Base-by-base conservation (phyloP, 2,329 filamentous ascomycete species). In the Colletotrichum viniferum region DNA sequence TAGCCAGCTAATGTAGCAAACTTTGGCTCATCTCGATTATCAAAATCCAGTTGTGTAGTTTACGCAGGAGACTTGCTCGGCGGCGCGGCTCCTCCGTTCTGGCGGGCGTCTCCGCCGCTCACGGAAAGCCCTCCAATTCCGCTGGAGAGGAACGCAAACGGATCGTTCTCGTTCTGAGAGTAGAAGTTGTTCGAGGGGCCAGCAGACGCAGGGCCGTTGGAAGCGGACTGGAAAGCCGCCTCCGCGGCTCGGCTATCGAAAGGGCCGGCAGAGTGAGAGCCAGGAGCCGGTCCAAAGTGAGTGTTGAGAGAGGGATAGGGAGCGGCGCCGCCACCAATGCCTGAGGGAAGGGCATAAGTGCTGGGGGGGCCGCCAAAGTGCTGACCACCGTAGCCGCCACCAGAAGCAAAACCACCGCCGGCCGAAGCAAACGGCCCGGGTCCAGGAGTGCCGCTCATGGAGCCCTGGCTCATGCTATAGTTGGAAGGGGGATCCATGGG, bases 241-340 rank as follows among this genome's bases (percentile, higher is more conserved):
- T 98, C 96, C 18, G 96, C 95, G 77, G 95, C 94, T 77, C 96
- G 95, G 87, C 96, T 97, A 82, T 98, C 96, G 81, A 99, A 98
- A 7, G 94, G 94, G 14, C 95, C 94, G 56, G 94, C 94, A 28
- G 94, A 94, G 85, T 97, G 95, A 79, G 95, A 93, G 68, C 93
- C 92, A 52, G 93, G 94, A 71, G 92, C 93, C 58, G 94, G 93
- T 74, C 93, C 93, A 77, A 93, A 98, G 80, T 96, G 94, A 48
- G 94, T 95, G 84, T 95, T 95, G 85, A 98, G 91, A 3, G 95
- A 89, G 68, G 95, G 94, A 81, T 98, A 98, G 4, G 93, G 93
- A 72, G 92, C 94, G 43, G 94, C 93, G 76, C 92, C 93, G 74
- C 93, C 95, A 78, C 93, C 94, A 58, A 98, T 91, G 32, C 95